phyloP scores from a whole-genome alignment of 352 stramenopile species.

The Thalassiosira livingstoniorum region DNA sequence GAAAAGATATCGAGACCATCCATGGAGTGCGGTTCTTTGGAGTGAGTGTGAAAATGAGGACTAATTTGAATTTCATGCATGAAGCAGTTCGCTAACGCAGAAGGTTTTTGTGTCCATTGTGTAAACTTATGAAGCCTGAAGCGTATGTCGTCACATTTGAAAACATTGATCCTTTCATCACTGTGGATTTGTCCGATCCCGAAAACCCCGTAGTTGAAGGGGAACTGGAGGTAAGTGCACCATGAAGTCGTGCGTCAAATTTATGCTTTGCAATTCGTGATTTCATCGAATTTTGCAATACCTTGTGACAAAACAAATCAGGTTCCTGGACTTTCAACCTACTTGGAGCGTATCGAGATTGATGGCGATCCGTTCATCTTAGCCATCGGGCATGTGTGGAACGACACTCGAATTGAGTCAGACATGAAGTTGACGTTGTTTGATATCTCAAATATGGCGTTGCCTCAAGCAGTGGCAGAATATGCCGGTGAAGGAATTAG shows the following conservation, averaged over 20 bases:
- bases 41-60: no score
- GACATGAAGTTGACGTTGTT: slow-evolving; percentile 10
- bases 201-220: slow-evolving; percentile 10
- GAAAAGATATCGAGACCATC: neutral
- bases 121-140: no score
- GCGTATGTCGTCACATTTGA: slow-evolving; percentile 15
- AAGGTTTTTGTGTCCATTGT: no score
- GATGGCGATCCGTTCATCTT: slow-evolving; percentile 14
- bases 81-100: no score
- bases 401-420: neutral
- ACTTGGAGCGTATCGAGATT: slow-evolving; percentile 27
- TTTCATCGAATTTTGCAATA: neutral
- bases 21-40: slow-evolving; percentile 6
- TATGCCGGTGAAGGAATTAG: neutral
- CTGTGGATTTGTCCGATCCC: slow-evolving; percentile 22
- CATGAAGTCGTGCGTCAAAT: no score
- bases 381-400: slow-evolving; percentile 2
- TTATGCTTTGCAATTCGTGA: neutral
- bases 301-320: slow-evolving; percentile 3
- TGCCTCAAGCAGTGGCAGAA: neutral
- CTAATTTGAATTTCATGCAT: no score
- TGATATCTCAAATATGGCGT: slow-evolving; percentile 19
- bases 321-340: slow-evolving; percentile 4
- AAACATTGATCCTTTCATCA: slow-evolving; percentile 4
- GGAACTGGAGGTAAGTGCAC: slow-evolving; percentile 6